These are phyloP conservation scores for Entomortierella beljakovae DNA, from an alignment of 192 early-diverging fungal species.

Conservation along the genomic window DNA sequence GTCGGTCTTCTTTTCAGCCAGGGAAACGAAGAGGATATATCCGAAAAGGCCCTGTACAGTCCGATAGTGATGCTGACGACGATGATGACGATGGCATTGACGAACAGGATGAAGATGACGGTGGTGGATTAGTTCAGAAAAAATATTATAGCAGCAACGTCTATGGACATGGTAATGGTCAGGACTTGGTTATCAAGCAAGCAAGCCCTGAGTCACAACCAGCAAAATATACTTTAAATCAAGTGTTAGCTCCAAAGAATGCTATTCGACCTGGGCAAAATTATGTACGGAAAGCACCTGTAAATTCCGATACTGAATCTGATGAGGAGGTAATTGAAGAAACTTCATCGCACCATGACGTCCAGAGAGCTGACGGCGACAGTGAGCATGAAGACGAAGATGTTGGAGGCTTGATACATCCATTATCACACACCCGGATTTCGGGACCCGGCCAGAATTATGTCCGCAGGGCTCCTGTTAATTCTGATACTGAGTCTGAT, in stretches of 20 bases:
- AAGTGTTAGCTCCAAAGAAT: neutral
- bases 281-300: conserved; percentile 42
- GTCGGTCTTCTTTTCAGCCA: conserved; percentile 34
- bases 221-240: neutral
- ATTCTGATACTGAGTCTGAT: conserved; percentile 44
- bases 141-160: no score
- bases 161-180: neutral
- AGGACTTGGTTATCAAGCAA: neutral
- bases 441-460: conserved; percentile 44
- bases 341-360: neutral
- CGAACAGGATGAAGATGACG: conserved; percentile 1
- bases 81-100: neutral
- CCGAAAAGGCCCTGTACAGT: conserved; percentile 28
- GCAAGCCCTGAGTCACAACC: neutral
- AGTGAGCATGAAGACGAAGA: conserved; percentile 11
- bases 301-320: conserved; percentile 44
- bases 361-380: conserved; percentile 6
- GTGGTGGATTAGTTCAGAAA: neutral
- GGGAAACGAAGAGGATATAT: conserved; percentile 29
- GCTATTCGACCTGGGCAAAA: conserved; percentile 31
- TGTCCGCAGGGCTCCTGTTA: conserved; percentile 41
- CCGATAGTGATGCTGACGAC: conserved; percentile 24
- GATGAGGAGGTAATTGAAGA: conserved; percentile 22
- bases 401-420: neutral
- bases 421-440: conserved; percentile 10